These are phyloP conservation scores for Penstemon barbatus DNA, from an alignment of 257 asterid genomes.

Conservation along the genomic window DNA sequence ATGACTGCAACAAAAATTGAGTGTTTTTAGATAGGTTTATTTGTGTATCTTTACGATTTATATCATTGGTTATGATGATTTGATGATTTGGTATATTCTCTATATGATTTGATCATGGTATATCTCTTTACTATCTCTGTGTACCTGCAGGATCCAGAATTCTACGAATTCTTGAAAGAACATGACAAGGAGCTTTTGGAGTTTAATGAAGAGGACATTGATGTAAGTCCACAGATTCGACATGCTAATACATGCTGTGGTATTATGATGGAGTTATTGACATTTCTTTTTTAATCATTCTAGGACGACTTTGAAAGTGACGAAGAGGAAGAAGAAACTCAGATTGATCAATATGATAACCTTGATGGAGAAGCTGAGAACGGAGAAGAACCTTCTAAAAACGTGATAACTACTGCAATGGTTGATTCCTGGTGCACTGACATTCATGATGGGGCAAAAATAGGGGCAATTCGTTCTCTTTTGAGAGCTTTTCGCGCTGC, in stretches of 20 bases:
- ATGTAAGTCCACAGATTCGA: conserved; percentile 46
- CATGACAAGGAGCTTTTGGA: conserved; percentile 82
- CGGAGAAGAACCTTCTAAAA: conserved; percentile 47
- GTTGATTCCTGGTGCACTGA: conserved; percentile 81
- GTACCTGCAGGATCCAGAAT: conserved; percentile 80
- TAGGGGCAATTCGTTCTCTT: conserved; percentile 76
- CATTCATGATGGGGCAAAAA: conserved; percentile 52
- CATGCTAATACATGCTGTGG: conserved; percentile 9
- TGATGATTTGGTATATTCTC: background rate
- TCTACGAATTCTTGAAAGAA: conserved; percentile 80
- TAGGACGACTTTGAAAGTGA: conserved; percentile 50
- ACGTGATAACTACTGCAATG: conserved; percentile 71
- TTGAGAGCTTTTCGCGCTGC: conserved; percentile 82
- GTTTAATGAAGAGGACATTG: conserved; percentile 66
- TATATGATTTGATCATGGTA: background rate
- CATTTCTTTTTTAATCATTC: conserved; percentile 24
- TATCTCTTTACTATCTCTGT: background rate
- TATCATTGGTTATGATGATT: background rate
- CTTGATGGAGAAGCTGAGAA: conserved; percentile 35
- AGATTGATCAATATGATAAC: conserved; percentile 31
- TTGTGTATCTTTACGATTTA: background rate
- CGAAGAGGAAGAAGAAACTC: conserved; percentile 43
- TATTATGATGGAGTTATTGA: conserved; percentile 15
- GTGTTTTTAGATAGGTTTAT: background rate
- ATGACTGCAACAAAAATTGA: background rate